Evolutionary conservation across 225 moss, liverwort and hornwort genomes (phyloP).

Genomic region (Takakia lepidozioides): DNA sequence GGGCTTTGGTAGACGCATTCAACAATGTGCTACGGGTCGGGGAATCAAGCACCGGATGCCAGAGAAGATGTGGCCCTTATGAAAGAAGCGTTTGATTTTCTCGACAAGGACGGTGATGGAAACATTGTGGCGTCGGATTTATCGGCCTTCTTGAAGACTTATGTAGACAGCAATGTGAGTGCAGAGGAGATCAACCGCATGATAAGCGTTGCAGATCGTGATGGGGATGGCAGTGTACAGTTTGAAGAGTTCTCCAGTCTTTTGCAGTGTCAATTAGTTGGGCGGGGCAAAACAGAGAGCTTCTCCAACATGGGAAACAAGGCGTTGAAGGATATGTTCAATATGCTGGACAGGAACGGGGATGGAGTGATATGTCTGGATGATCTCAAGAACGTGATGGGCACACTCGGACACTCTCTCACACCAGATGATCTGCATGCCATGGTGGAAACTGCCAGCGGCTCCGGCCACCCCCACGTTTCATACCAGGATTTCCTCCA

Average conservation of each 20-base stretch:
- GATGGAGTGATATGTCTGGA: slow-evolving; percentile 59
- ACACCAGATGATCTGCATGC: slow-evolving; percentile 33
- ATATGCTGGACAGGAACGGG: slow-evolving; percentile 58
- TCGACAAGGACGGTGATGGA: slow-evolving; percentile 73
- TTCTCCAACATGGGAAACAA: too few relatives aligned
- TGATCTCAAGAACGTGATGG: slow-evolving; percentile 55
- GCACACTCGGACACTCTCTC: slow-evolving; percentile 23
- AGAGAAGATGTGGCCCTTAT: too few relatives aligned
- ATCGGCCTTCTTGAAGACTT: slow-evolving; percentile 33
- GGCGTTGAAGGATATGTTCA: slow-evolving; percentile 46
- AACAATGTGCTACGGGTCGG: too few relatives aligned
- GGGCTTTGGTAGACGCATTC: too few relatives aligned
- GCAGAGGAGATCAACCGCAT: slow-evolving; percentile 53
- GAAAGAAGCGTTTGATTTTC: slow-evolving; percentile 59
- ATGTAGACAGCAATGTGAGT: slow-evolving; percentile 23
- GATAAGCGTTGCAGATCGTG: slow-evolving; percentile 54
- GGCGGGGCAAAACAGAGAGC: too few relatives aligned
- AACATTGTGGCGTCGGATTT: slow-evolving; percentile 57
- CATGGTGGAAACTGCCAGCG: slow-evolving; percentile 50
- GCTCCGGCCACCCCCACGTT: slow-evolving; percentile 16
- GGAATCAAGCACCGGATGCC: too few relatives aligned
- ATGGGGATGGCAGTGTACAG: slow-evolving; percentile 50
- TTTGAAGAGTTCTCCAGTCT: slow-evolving; percentile 61
- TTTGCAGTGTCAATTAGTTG: slow-evolving; percentile 26
- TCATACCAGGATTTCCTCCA: too few relatives aligned